Evolutionary conservation across 1,139 yeast species (phyloP), one percentile per base, ranked within the genome.

Genomic region (Taphrina flavorubra): DNA sequence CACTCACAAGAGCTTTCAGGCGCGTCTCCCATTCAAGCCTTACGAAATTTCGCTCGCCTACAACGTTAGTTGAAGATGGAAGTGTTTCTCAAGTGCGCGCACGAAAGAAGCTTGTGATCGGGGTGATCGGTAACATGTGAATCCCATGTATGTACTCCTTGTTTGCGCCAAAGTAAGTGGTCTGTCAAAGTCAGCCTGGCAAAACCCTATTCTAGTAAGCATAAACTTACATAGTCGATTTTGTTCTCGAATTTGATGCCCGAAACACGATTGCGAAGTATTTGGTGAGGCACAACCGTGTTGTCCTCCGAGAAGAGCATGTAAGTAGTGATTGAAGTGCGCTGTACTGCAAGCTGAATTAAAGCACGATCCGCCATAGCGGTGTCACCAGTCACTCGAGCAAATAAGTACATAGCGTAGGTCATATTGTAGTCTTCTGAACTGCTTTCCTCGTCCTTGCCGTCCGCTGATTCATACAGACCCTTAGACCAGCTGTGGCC

Each of bases 401-500:
- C 96, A 92, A 94, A 89, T 72, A 89, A 80, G 77, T 88, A 88
- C 88, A 89, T 87, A 70, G 89, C 96, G 77, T 88, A 89, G 14
- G 90, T 85, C 75, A 87, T 88, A 78, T 89, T 88, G 49, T 67
- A 69, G 42, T 70, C 72, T 77, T 90, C 96, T 18, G 92, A 87
- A n/a, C 90, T 81, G 3, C 92, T 87, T 77, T 90, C 96, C 79
- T 90, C 89, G 75, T 90, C 87, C 74, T 87, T 86, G 70, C 96
- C 95, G 75, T 88, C 95, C 44, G 87, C 88, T 73, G 86, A 80
- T 51, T 83, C 84, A 75, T 85, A 87, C 71, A 89, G 79, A 16
- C 96, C 96, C 70, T 85, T 85, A 7, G 96, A 95, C 92, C 94
- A 89, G 1, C 94, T 88, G 77, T 90, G 96, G 44, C 96, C 96